phyloP scores from a whole-genome alignment of 306 rosid genomes.

The Corylus heterophylla region DNA sequence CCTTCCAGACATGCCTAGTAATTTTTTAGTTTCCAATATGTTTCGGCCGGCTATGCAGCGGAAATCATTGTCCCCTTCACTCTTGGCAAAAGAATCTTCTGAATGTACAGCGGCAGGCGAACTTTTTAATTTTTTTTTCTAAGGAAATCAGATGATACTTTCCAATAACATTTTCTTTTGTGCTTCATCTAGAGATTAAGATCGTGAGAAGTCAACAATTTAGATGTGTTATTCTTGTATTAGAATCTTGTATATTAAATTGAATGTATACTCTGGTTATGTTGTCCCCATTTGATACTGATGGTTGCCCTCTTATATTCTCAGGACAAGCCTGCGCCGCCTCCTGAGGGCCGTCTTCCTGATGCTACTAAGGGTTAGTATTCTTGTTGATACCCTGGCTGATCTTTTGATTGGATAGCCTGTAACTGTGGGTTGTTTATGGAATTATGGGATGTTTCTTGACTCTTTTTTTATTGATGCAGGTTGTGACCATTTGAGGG shows the following conservation, averaged over 20 bases:
- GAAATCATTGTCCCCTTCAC: not conserved
- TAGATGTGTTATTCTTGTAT: not conserved
- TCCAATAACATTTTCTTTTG: not conserved
- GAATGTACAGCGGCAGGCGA: too few species aligned
- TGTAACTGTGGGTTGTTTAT: too few species aligned
- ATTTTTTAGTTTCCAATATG: not conserved
- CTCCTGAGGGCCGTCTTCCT: conserved; percentile 96
- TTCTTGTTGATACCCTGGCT: not conserved
- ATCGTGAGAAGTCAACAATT: not conserved
- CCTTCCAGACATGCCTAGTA: too few species aligned
- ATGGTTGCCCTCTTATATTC: not conserved
- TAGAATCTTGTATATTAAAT: not conserved
- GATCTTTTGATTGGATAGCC: not conserved
- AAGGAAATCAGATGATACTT: too few species aligned
- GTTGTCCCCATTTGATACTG: not conserved
- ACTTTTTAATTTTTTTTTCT: too few species aligned
- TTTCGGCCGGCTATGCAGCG: not conserved
- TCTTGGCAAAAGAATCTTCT: not conserved
- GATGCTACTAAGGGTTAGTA: conserved; percentile 72
- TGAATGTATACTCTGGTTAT: too few species aligned
- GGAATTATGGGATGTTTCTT: not conserved
- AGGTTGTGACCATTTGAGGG: conserved; percentile 92
- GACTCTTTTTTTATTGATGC: conserved; percentile 2
- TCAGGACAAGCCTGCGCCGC: conserved; percentile 79
- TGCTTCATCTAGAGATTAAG: not conserved